Conservation (phyloP, 306 rosid genomes). For the Calophaca sinica region DNA sequence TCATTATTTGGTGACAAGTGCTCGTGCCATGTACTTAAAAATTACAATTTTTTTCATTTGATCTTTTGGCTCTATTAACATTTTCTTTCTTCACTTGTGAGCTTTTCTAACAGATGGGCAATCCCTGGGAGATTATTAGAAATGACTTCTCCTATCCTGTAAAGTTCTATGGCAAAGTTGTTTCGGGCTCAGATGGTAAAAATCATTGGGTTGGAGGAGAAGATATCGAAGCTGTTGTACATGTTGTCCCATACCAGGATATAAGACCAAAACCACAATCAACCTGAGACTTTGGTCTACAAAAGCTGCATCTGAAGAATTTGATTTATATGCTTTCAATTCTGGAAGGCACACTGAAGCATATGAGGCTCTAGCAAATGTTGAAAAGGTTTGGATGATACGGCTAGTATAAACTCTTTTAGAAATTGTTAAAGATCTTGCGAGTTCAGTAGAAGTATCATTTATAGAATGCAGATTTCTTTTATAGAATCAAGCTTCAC, state of each 20-base stretch:
- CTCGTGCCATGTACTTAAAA: conserved; percentile 19
- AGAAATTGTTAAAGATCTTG: conserved; percentile 14
- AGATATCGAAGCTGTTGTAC: conserved; percentile 84
- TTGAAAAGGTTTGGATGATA: conserved; percentile 79
- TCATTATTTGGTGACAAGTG: conserved; percentile 35
- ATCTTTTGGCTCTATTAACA: conserved; percentile 36
- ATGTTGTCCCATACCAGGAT: conserved; percentile 98
- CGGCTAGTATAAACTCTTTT: conserved; percentile 38
- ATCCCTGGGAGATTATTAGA: conserved; percentile 97
- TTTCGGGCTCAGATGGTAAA: conserved; percentile 82
- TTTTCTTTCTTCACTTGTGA: conserved; percentile 36
- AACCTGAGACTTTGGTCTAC: conserved; percentile 97
- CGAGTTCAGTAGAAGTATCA: conserved; percentile 35
- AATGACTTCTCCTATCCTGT: conserved; percentile 84
- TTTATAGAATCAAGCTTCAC: conserved; percentile 38
- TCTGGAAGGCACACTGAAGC: conserved; percentile 89
- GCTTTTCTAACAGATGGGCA: conserved; percentile 76
- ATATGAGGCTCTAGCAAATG: conserved; percentile 70
- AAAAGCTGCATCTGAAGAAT: conserved; percentile 77
- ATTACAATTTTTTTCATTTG: conserved; percentile 26
- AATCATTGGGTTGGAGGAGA: conserved; percentile 95
- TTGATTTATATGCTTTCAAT: conserved; percentile 82
- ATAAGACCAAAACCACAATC: conserved; percentile 86
- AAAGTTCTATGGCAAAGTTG: conserved; percentile 82
- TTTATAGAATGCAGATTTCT: no score